A percentile compares a stretch with the other conserved stretches of the same genome.
These are phyloP conservation scores for Clavaria fumosa DNA, from an alignment of 768 basidiomycete genomes.

Conservation along the genomic window DNA sequence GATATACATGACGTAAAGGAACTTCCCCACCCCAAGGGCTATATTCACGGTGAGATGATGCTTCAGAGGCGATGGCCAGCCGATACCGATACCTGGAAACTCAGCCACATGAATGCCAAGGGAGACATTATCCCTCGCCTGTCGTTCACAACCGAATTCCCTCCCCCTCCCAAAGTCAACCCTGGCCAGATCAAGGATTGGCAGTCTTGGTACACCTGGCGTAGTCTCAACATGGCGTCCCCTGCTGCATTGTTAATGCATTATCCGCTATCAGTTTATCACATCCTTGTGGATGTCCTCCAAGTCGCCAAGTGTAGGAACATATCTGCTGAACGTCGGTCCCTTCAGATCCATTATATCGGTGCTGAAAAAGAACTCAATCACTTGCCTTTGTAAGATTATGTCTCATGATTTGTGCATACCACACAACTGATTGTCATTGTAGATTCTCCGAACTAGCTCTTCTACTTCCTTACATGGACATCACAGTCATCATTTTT, in stretches of 20 bases:
- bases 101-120: slow-evolving; percentile 10
- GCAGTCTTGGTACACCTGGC: slow-evolving; percentile 28
- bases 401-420: slow-evolving; percentile 1
- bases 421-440: background rate
- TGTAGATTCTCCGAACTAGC: slow-evolving; percentile 27
- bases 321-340: slow-evolving; percentile 13
- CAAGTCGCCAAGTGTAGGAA: slow-evolving; percentile 15
- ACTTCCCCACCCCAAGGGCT: slow-evolving; percentile 9
- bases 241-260: slow-evolving; percentile 26
- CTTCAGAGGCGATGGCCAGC: slow-evolving; percentile 15
- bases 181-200: slow-evolving; percentile 21
- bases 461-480: slow-evolving; percentile 25
- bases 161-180: slow-evolving; percentile 18
- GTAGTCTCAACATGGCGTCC: slow-evolving; percentile 23
- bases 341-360: slow-evolving; percentile 22
- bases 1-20: slow-evolving; percentile 14
- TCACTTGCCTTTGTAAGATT: slow-evolving; percentile 23
- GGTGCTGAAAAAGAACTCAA: slow-evolving; percentile 28
- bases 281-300: slow-evolving; percentile 21
- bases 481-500: slow-evolving; percentile 24
- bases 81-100: slow-evolving; percentile 20
- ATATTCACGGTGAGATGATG: slow-evolving; percentile 20
- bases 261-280: slow-evolving; percentile 23
- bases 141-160: slow-evolving; percentile 14
- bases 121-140: slow-evolving; percentile 17